Base-by-base conservation (phyloP, 83 land plant species). In the Diphasiastrum complanatum region DNA sequence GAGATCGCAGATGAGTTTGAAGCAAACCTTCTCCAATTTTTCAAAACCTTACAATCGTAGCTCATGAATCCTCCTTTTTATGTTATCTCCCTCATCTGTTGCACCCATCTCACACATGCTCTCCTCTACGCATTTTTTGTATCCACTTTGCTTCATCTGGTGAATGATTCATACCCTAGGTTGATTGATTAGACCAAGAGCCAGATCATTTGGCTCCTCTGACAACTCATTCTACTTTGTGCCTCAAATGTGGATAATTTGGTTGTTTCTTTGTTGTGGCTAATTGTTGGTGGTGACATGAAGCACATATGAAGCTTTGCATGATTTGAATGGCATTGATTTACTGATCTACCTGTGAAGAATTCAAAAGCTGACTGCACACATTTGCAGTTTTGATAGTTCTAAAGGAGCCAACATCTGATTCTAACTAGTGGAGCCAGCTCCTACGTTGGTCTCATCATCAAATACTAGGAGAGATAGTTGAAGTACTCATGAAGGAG, bases 201-300 rank as follows among this genome's bases (percentile, higher is more conserved):
- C 22, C 92, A 82, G 60, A 63, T 95, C 55, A 28, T 95, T 28
- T 84, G 81, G 83, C 60, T 86, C 5, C 24, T 73, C 36, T 61
- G 58, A 41, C 73, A 82, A 40, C 71, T 90, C 33, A 66, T 86
- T 20, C 50, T 68, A 26, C 79, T 81, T 35, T 32, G 27, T 1
- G 93, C 85, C 10, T 65, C 78, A 4, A 82, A 85, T 11, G 28
- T 84, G 26, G 82, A 85, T 33, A 74, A 34, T 41, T 60, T 93
- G 47, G 37, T 78, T 45, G 46, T 80, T 19, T 67, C 79, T 24
- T 75, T 89, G 19, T 67, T 95, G 60, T 76, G 99, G 53, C 80
- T 75, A 51, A 66, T 88, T 64, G 69, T 51, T 22, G 85, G 93
- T 41, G 97, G 93, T 28, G 95, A 95, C 69, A 66, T 80, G 34